Evolutionary conservation across 306 rosid genomes (phyloP).

Genomic region (Argentina anserina): DNA sequence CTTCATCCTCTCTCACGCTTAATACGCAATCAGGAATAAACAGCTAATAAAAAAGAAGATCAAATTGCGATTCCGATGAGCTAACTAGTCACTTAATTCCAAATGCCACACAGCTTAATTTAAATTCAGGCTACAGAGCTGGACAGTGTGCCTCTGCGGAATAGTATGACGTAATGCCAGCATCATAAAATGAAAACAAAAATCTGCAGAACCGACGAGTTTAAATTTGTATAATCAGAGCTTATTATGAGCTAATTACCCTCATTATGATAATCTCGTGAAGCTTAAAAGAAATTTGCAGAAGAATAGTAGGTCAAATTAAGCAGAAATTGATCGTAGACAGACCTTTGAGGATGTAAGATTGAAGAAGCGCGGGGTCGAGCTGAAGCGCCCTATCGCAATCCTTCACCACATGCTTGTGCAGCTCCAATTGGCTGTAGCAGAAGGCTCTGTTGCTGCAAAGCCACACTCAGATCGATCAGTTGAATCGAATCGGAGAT

Average conservation of each 20-base stretch:
- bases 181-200: not conserved
- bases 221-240: not conserved
- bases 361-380: constrained; percentile 67
- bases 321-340: not conserved
- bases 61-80: not conserved
- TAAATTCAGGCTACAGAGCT: not conserved
- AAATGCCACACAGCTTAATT: not conserved
- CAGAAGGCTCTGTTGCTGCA: constrained; percentile 92
- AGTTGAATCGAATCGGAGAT: constrained; percentile 16
- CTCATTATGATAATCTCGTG: not conserved
- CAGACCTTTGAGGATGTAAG: constrained; percentile 80
- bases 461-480: constrained; percentile 22
- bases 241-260: not conserved
- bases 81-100: not conserved
- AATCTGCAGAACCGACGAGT: no score
- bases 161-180: not conserved
- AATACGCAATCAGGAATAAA: no score
- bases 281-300: not conserved
- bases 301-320: constrained; percentile 16
- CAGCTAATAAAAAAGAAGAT: not conserved
- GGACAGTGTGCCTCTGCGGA: not conserved
- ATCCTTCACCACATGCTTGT: constrained; percentile 91
- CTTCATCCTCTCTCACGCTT: not conserved
- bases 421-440: constrained; percentile 85
- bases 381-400: constrained; percentile 85